Percentiles rank a stretch among this genome's conserved stretches.
Evolutionary conservation across 331 rosid species (phyloP).

Genomic region (Saraca asoca): DNA sequence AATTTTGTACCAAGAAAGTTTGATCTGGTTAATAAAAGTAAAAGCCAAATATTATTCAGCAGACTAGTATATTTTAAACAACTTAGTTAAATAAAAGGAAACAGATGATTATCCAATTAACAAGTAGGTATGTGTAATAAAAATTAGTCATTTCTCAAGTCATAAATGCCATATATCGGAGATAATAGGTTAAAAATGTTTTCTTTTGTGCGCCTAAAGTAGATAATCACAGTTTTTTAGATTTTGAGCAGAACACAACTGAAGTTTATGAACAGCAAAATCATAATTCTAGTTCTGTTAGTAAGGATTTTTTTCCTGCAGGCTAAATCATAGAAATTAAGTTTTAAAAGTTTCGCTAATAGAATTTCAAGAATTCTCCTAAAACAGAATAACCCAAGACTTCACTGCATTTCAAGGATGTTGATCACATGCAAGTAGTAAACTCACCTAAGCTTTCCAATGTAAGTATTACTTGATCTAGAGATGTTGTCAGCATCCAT

Average conservation of each 20-base stretch:
- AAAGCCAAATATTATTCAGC: background rate
- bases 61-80: background rate
- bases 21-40: constrained; percentile 56
- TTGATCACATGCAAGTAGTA: constrained; percentile 21
- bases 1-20: constrained; percentile 88
- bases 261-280: background rate
- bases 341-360: too few species aligned
- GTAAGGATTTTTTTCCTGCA: too few species aligned
- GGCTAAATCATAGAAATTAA: too few species aligned
- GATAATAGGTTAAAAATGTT: too few species aligned
- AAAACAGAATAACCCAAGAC: background rate
- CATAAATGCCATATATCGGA: too few species aligned
- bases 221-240: background rate
- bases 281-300: background rate
- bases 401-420: background rate
- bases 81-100: too few species aligned
- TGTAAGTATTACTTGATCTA: constrained; percentile 82
- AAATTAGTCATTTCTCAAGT: too few species aligned
- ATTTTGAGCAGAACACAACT: too few species aligned
- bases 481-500: constrained; percentile 86
- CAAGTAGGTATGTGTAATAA: too few species aligned
- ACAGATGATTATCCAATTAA: too few species aligned
- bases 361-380: background rate
- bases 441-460: constrained; percentile 78
- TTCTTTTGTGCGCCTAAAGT: background rate